Evolutionary conservation across 176 grass and related monocot species (phyloP), one percentile per base, ranked within the genome.

Genomic region (Puya raimondii): DNA sequence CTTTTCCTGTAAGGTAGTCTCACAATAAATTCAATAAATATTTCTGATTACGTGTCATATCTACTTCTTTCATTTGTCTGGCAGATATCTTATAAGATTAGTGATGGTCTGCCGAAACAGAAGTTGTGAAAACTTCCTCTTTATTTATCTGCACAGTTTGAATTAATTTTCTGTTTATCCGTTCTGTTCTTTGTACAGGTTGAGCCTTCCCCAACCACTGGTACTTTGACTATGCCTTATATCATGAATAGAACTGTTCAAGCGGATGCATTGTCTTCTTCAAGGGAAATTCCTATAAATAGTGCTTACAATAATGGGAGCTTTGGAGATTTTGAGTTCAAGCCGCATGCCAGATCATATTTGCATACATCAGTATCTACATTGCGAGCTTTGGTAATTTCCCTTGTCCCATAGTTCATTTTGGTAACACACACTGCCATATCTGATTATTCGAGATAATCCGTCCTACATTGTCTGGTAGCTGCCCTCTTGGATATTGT

Each of bases 181-280:
- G 20, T 72, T 63, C 51, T 52, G 18, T 25, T 83, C 82, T 51
- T 26, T 79, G 48, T 88, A 74, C 80, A 99, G 95, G 90, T 86
- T 81, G 95, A 99, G 67, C 95, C 90, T n/a, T 99, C 95, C 66
- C 95, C 95, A 9, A 99, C 95, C 20, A 99, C 95, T 78, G 95
- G 95, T 78, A 88, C 90, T 63, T 74, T 97, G 57, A 84, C 76
- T 76, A 92, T 91, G 90, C 47, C 82, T 58, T 86, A 84, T 22
- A 80, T 94, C 42, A 84, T 88, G 56, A 70, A 76, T 72, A 99
- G 88, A 86, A 88, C 70, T 3, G 69, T 80, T 64, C 63, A 66
- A 67, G 53, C 26, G 4, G 80, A 81, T 22, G 78, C 71, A 66
- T 70, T 81, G 71, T 47, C 86, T 81, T 99, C 87, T 0, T 79